Evolutionary conservation across 2,329 filamentous ascomycete species (phyloP).

Genomic region (Scleromitrula shiraiana): DNA sequence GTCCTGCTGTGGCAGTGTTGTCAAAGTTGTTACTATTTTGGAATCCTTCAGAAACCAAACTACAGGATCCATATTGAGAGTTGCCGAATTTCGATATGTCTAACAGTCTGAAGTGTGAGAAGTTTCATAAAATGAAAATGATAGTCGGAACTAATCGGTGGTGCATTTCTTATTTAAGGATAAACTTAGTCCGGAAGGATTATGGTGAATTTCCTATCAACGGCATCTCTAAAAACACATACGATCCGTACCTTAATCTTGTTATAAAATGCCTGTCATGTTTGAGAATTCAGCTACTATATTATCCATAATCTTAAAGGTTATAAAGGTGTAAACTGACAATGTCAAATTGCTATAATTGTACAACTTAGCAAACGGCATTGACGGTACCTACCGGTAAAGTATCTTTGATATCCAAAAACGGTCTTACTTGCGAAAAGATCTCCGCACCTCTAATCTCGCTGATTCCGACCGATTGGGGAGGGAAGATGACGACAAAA

Average conservation of each 20-base stretch:
- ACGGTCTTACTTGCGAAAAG: not conserved
- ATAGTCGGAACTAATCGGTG: no score
- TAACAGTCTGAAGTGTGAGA: no score
- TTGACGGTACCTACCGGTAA: no score
- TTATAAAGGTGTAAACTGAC: no score
- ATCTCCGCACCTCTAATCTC: constrained; percentile 1
- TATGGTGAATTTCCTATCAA: not conserved
- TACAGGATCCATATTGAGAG: not conserved
- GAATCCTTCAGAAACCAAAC: not conserved
- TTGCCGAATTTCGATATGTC: no score
- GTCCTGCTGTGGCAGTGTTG: constrained; percentile 3
- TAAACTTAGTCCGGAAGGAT: not conserved
- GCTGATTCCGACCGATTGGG: not conserved
- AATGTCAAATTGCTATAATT: no score
- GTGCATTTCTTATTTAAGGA: no score
- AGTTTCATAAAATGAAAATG: not conserved
- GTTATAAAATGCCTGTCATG: not conserved
- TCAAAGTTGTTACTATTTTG: constrained; percentile 2
- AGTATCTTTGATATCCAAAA: not conserved
- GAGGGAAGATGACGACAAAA: constrained; percentile 6
- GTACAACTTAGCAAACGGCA: no score
- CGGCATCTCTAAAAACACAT: not conserved
- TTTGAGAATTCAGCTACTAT: not conserved
- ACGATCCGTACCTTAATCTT: no score
- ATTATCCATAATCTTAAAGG: no score